phyloP scores from a whole-genome alignment of 495 filamentous ascomycete species.

The Aspergillus baeticus region DNA sequence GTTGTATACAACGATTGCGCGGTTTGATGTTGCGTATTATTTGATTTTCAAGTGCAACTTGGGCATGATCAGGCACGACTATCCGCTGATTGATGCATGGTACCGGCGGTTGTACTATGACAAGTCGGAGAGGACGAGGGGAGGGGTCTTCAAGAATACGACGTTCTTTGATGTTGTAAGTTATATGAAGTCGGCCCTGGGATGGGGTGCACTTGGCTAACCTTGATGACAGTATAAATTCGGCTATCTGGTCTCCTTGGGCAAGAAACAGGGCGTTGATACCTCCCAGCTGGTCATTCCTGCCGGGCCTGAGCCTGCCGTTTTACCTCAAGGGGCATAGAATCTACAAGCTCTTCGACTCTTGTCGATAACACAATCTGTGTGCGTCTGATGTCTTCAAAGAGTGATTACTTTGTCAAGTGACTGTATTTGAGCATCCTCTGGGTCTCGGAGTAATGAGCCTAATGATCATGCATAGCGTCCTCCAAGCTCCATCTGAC shows the following conservation, averaged over 20 bases:
- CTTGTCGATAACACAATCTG: too few species aligned
- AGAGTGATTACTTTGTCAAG: too few species aligned
- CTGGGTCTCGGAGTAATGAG: neutral
- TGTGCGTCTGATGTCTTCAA: too few species aligned
- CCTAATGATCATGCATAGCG: neutral
- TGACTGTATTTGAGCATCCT: neutral
- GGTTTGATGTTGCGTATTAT: conserved; percentile 69
- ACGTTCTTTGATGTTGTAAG: conserved; percentile 61
- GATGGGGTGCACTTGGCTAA: neutral
- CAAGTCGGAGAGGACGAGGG: conserved; percentile 43
- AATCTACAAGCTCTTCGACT: neutral
- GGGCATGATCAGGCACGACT: conserved; percentile 67
- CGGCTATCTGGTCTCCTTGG: conserved; percentile 16
- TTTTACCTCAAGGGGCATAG: conserved; percentile 18
- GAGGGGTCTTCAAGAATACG: conserved; percentile 64
- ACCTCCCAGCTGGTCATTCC: conserved; percentile 17
- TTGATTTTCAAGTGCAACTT: conserved; percentile 71
- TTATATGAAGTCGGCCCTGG: conserved; percentile 1
- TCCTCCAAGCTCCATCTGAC: neutral
- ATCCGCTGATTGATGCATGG: conserved; percentile 69
- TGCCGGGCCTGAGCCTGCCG: conserved; percentile 42
- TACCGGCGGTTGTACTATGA: conserved; percentile 71
- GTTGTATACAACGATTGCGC: conserved; percentile 61
- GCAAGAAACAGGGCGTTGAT: conserved; percentile 10
- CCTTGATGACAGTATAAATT: conserved; percentile 18